Conservation (phyloP, 805 yeast species). For the Lipomyces spencermartinsiae region DNA sequence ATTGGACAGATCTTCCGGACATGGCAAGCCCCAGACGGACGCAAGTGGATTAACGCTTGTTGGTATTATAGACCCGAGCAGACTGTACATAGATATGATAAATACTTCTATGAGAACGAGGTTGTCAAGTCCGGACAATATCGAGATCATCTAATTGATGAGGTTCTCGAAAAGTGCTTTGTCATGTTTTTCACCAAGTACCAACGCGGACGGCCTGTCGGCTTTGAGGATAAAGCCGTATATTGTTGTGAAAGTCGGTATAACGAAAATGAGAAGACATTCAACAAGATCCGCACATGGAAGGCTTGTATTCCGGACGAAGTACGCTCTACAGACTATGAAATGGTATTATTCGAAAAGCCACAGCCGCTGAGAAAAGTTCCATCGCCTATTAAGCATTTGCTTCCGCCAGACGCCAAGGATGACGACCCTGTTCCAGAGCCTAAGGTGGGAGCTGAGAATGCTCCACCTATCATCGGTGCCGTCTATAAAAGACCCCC, state of each 20-base stretch:
- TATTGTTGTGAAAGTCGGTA: conserved; percentile 95
- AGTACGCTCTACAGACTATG: conserved; percentile 69
- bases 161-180: conserved; percentile 90
- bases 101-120: conserved; percentile 89
- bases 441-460: conserved; percentile 78
- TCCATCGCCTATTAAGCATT: conserved; percentile 82
- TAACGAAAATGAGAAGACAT: conserved; percentile 86
- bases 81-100: conserved; percentile 90
- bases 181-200: conserved; percentile 93
- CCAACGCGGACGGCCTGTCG: conserved; percentile 91
- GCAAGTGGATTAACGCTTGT: conserved; percentile 89
- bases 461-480: conserved; percentile 95
- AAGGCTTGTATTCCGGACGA: conserved; percentile 98
- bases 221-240: conserved; percentile 68
- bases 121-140: conserved; percentile 97
- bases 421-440: conserved; percentile 79
- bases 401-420: conserved; percentile 76
- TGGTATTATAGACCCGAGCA: conserved; percentile 99
- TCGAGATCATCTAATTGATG: conserved; percentile 88
- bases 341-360: conserved; percentile 69
- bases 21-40: conserved; percentile 83
- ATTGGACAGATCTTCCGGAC: conserved; percentile 92
- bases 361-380: conserved; percentile 73
- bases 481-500: conserved; percentile 83
- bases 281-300: conserved; percentile 97